These are phyloP conservation scores for Trichoderma orchidacearum DNA, from an alignment of 495 filamentous ascomycete genomes.

Conservation along the genomic window DNA sequence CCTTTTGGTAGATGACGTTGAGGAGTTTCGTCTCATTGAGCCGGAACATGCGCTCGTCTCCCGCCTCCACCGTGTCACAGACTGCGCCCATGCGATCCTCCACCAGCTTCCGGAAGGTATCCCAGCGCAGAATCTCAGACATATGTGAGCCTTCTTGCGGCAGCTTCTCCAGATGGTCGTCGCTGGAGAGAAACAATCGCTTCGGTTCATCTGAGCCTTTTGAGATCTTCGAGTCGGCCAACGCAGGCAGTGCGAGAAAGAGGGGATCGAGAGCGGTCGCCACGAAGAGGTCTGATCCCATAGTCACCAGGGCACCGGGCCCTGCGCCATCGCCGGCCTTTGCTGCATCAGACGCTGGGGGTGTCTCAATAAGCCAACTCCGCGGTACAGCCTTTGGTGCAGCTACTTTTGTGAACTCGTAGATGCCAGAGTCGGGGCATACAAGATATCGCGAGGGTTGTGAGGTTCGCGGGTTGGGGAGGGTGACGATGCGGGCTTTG, in stretches of 20 bases:
- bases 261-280: slow-evolving; percentile 75
- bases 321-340: neutral
- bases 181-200: slow-evolving; percentile 58
- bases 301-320: slow-evolving; percentile 23
- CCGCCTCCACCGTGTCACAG: slow-evolving; percentile 68
- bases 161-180: slow-evolving; percentile 65
- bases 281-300: slow-evolving; percentile 57
- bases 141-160: slow-evolving; percentile 42
- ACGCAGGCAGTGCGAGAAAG: slow-evolving; percentile 67
- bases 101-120: slow-evolving; percentile 21
- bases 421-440: slow-evolving; percentile 66
- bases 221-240: slow-evolving; percentile 21
- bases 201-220: slow-evolving; percentile 29
- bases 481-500: slow-evolving; percentile 55
- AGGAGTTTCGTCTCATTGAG: slow-evolving; percentile 57
- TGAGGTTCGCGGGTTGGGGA: slow-evolving; percentile 63
- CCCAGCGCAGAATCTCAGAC: slow-evolving; percentile 37
- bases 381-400: slow-evolving; percentile 44
- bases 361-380: slow-evolving; percentile 53
- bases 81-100: slow-evolving; percentile 40
- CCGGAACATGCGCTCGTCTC: slow-evolving; percentile 71
- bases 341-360: neutral
- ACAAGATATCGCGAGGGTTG: slow-evolving; percentile 60
- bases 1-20: slow-evolving; percentile 55
- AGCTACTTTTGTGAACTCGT: slow-evolving; percentile 72